Evolutionary conservation across 2,329 filamentous ascomycete genomes (phyloP), one percentile per base, ranked within the genome.

Genomic region (Akanthomyces muscarius): DNA sequence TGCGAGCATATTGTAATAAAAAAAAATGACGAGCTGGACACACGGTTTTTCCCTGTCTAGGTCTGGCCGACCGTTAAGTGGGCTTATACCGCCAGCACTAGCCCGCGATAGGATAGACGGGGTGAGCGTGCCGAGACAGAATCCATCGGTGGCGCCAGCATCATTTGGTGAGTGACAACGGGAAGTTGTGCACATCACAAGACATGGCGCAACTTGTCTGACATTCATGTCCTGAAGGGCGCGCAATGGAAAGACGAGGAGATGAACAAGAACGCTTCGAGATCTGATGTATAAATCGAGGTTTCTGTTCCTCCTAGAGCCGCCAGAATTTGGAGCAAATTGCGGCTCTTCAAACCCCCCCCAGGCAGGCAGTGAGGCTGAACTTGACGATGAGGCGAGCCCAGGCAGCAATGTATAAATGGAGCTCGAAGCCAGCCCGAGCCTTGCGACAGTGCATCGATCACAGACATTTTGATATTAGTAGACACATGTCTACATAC

Each of bases 61-160:
- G 55, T 11, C 28, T 58, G 11, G 55, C 55, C 55, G 55, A 25
- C n/a, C 5, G n/a, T 58, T 47, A 25, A 58, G 55, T 58, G 55
- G 55, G 55, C 55, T 57, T 25, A 25, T 11, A 36, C 18, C 30
- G 18, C 42, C 13, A 45, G 13, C 5, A 18, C 42, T 36, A 21
- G 55, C 11, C n/a, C 11, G 18, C 55, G 42, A 58, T 56, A 56
- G 38, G 54, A 47, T 53, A 38, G 16, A 7, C 16, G 23, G 7
- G 50, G 28, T 36, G 50, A 53, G 18, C 18, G 28, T 36, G 21
- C 36, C 52, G 52, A 55, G 52, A 55, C 52, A 55, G 38, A 18
- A 44, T 55, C 52, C 52, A 44, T 28, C 52, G 5, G n/a, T 52
- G 28, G 50, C 47, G 47, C 47, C 47, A 30, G 25, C 11, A 30